Conservation (phyloP, 305 asterid species). For the Fraxinus baroniana region DNA sequence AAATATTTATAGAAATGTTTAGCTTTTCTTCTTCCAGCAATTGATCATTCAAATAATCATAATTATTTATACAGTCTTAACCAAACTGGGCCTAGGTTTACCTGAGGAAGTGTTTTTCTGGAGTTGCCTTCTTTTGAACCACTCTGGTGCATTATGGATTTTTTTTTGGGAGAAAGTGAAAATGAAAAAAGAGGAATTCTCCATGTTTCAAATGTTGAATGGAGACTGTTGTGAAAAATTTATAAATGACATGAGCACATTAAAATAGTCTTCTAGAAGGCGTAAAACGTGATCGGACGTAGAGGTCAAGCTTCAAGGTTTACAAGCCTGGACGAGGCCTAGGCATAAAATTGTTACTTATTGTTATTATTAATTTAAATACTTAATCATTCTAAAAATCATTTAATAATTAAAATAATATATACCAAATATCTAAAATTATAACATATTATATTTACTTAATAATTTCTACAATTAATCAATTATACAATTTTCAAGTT, state of each 20-base stretch:
- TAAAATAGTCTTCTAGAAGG: background rate
- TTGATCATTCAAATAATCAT: background rate
- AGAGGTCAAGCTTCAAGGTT: too few relatives aligned
- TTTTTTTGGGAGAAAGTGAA: background rate
- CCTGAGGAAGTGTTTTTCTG: background rate
- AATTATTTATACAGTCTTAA: background rate
- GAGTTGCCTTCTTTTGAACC: background rate
- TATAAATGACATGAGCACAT: background rate
- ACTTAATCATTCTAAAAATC: too few relatives aligned
- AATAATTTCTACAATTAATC: too few relatives aligned
- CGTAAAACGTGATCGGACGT: too few relatives aligned
- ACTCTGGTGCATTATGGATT: background rate
- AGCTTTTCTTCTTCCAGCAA: background rate
- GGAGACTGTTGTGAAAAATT: background rate
- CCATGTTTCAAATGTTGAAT: conserved; percentile 10
- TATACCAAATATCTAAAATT: too few relatives aligned
- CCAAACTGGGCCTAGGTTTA: background rate
- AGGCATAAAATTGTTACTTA: too few relatives aligned
- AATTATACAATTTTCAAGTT: too few relatives aligned
- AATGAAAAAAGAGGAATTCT: background rate
- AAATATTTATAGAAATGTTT: background rate
- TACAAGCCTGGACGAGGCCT: too few relatives aligned
- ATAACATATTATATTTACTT: too few relatives aligned
- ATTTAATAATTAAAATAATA: too few relatives aligned
- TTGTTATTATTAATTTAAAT: too few relatives aligned